These are phyloP conservation scores for Rhododendron mucronatum DNA, from an alignment of 148 eudicot genomes.

Conservation along the genomic window DNA sequence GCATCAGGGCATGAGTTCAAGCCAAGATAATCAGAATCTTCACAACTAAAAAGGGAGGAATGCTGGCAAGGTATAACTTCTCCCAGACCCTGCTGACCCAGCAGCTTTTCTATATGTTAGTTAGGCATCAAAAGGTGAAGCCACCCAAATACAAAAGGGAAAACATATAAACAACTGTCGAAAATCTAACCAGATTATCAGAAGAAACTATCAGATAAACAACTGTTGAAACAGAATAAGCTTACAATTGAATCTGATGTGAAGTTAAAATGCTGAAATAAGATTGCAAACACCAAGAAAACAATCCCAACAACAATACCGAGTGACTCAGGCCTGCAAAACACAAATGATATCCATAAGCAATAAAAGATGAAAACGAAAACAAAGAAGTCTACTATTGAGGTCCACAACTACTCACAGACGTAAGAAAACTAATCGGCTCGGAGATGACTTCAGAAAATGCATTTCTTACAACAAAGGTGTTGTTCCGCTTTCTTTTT, in stretches of 20 bases:
- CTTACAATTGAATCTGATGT: conserved; percentile 87
- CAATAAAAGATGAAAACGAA: not conserved
- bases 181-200: not conserved
- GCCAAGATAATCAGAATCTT: not conserved
- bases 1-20: not conserved
- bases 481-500: no score
- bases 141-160: not conserved
- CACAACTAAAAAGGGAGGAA: not conserved
- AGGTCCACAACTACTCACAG: not conserved
- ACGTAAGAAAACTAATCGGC: not conserved
- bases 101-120: not conserved
- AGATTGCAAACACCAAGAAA: conserved; percentile 69
- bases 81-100: not conserved
- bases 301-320: conserved; percentile 89
- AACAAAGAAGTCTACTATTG: not conserved
- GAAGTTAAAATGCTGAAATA: conserved; percentile 82
- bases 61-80: not conserved
- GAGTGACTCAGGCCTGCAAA: conserved; percentile 92
- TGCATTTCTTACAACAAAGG: not conserved
- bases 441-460: not conserved
- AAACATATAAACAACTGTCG: not conserved
- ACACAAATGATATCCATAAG: conserved; percentile 10
- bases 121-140: not conserved
- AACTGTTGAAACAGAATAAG: not conserved
- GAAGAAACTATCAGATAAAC: not conserved